Evolutionary conservation across 805 yeast species (phyloP).

Genomic region (Cyberlindnera subsufficiens): DNA sequence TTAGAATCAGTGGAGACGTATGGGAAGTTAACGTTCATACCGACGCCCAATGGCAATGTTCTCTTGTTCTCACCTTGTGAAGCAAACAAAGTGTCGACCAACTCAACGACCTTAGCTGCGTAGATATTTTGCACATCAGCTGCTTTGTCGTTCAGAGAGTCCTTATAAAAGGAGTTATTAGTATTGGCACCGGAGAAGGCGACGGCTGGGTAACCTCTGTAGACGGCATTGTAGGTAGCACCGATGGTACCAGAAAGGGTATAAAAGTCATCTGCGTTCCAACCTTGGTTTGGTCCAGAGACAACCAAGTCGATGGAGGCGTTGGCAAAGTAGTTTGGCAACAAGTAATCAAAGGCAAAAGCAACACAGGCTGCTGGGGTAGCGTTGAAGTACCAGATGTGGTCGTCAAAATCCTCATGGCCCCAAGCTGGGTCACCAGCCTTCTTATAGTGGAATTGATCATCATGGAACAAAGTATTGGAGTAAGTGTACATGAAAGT

Average conservation of each 20-base stretch:
- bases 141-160: conserved; percentile 36
- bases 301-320: conserved; percentile 41
- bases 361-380: conserved; percentile 50
- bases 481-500: conserved; percentile 39
- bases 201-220: conserved; percentile 43
- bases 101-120: conserved; percentile 33
- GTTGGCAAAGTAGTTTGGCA: conserved; percentile 40
- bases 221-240: conserved; percentile 40
- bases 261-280: conserved; percentile 36
- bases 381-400: conserved; percentile 51
- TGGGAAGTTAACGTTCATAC: conserved; percentile 46
- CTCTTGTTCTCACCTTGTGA: conserved; percentile 32
- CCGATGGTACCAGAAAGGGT: conserved; percentile 49
- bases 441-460: conserved; percentile 41
- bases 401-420: conserved; percentile 35
- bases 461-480: conserved; percentile 35
- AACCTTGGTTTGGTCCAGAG: conserved; percentile 50
- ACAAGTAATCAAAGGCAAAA: conserved; percentile 40
- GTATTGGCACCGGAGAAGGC: conserved; percentile 46
- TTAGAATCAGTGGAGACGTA: conserved; percentile 34
- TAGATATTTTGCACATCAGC: conserved; percentile 39
- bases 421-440: conserved; percentile 53
- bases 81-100: conserved; percentile 33
- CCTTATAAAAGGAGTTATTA: conserved; percentile 40
- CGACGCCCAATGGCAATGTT: conserved; percentile 38